Evolutionary conservation across 1,284 basidiomycete species (phyloP).

Genomic region (Omphalotus olearius): DNA sequence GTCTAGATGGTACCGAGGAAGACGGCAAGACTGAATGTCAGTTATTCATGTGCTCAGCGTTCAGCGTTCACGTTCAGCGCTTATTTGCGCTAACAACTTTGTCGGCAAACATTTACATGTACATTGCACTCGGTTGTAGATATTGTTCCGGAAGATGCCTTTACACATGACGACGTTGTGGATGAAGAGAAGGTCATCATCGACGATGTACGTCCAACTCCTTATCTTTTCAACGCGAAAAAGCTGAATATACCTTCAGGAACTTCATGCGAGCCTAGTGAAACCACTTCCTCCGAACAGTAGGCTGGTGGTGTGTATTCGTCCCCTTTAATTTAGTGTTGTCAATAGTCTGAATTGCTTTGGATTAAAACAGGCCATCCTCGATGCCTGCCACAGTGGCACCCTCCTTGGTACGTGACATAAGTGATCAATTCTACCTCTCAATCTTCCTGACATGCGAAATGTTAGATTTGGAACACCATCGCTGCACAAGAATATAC

Average conservation of each 20-base stretch:
- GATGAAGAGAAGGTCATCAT: conserved; percentile 2
- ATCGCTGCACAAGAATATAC: background rate
- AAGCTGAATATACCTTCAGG: background rate
- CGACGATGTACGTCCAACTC: conserved; percentile 7
- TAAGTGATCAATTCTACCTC: background rate
- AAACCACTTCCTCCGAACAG: background rate
- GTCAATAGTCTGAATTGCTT: background rate
- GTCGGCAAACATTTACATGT: background rate
- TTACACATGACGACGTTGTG: background rate
- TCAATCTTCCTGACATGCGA: background rate
- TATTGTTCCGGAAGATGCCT: background rate
- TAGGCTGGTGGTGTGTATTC: background rate
- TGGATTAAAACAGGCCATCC: background rate
- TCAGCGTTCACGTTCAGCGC: no score
- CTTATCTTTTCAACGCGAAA: background rate
- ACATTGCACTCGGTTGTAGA: background rate
- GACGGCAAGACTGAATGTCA: conserved; percentile 14
- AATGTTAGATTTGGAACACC: background rate
- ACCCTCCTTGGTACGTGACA: background rate
- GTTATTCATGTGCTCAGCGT: background rate
- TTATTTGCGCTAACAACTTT: no score
- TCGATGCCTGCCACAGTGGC: background rate
- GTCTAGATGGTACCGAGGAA: conserved; percentile 11
- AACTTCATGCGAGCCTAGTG: background rate
- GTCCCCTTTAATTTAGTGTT: no score